Evolutionary conservation across 2,329 filamentous ascomycete genomes (phyloP), one percentile per base, ranked within the genome.

Genomic region (Microsporum ferrugineum): DNA sequence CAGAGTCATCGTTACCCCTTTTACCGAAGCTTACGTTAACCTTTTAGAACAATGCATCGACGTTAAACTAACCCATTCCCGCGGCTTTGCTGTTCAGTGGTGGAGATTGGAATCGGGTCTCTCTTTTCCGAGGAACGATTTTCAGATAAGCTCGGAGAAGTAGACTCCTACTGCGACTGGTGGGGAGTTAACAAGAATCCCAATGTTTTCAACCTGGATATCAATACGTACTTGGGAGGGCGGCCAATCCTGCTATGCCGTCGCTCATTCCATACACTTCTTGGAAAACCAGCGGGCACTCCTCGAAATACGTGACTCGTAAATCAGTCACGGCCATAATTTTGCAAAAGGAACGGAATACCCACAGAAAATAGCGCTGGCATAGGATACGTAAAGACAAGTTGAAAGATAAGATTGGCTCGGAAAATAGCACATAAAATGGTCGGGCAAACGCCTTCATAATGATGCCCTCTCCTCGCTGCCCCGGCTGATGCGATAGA

Each of bases 181-280:
- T 2, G 14, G 6, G 7, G 14, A n/a, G n/a, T 43, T 43, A 43
- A n/a, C 39, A 43, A 43, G 39, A 12, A 5, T 7, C n/a, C 17
- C 10, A n/a, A 12, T 43, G 12, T n/a, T n/a, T 43, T n/a, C 5
- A 23, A n/a, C 6, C 14, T 43, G 6, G 17, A 17, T 23, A 27
- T 7, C 7, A 36, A 2, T 10, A 61, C 63, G 49, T 59, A 63
- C 63, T 57, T 53, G 63, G 63, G 6, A 64, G 10, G 39, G 61
- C 63, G 7, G 61, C 23, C 57, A 64, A 51, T 3, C 63, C 63
- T 12, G 49, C 59, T 12, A 63, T 61, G 8, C 63, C 63, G 7
- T 59, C 55, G 2, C 39, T 53, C 59, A 64, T 61, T n/a, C 53
- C 56, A 29, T 64, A 64, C 12, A 63, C 56, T 6, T 47, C 62